Conservation (phyloP, 768 basidiomycete genomes). For the Porpolomopsis calyptriformis region DNA sequence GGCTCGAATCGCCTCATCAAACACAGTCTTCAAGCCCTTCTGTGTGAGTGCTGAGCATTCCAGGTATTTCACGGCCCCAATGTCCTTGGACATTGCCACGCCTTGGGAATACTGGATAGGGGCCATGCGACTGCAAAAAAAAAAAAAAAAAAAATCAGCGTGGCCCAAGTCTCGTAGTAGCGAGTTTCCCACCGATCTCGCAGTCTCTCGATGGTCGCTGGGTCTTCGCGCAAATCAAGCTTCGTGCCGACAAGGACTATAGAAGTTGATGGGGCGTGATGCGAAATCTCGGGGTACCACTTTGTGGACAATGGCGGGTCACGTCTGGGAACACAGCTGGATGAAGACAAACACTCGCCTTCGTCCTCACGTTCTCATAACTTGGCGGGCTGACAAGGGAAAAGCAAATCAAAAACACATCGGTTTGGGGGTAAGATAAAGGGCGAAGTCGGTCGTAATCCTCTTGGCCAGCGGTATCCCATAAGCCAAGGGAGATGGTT, state of each 20-base stretch:
- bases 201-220: conserved; percentile 82
- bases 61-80: conserved; percentile 91
- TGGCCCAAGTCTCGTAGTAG: not conserved
- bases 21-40: conserved; percentile 97
- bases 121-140: conserved; percentile 64
- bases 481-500: conserved; percentile 94
- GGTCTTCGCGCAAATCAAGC: conserved; percentile 94
- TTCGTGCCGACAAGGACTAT: conserved; percentile 95
- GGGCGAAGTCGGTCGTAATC: conserved; percentile 98
- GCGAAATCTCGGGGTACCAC: conserved; percentile 97
- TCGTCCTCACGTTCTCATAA: conserved; percentile 97
- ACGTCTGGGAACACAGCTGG: conserved; percentile 9
- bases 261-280: conserved; percentile 91
- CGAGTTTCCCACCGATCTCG: conserved; percentile 61
- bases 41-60: conserved; percentile 96
- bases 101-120: conserved; percentile 92
- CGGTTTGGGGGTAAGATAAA: conserved; percentile 96
- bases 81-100: conserved; percentile 83
- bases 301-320: conserved; percentile 20
- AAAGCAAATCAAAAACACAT: conserved; percentile 99
- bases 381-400: conserved; percentile 95
- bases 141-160: conserved; percentile 3
- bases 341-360: conserved; percentile 42
- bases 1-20: conserved; percentile 96
- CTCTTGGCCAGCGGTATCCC: conserved; percentile 99